Base-by-base conservation (phyloP, 768 basidiomycete genomes). In the Boletellus sp. region DNA sequence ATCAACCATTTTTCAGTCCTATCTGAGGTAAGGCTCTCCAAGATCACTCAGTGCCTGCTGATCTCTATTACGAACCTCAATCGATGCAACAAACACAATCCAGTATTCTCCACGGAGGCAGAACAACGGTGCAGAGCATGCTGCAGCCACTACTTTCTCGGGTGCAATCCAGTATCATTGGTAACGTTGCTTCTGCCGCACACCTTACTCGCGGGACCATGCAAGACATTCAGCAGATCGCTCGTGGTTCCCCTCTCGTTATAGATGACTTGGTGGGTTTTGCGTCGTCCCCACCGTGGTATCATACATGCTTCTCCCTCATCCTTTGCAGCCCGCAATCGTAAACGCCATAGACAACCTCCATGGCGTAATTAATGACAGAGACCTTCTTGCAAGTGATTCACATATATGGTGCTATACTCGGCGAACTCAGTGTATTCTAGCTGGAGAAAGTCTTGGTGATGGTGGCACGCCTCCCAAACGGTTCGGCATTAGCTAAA, bases 381-480 rank as follows among this genome's bases (percentile, higher is more conserved):
- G 86, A 51, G 64, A 78, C 24, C 65, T 86, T 54, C 63, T 87
- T 63, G 85, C 76, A 61, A 64, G 77, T 70, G 17, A 45, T 31
- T 42, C 17, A 32, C 17, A 47, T 26, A 17, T n/a, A n/a, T n/a
- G n/a, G 33, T 15, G 20, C 22, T 33, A 35, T 34, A 24, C 34
- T 23, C 45, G n/a, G 41, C 52, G 4, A 17, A 34, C 59, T 59
- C 22, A 53, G 20, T n/a, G 6, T n/a, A 15, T 48, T 20, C 26
- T 47, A 86, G 84, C 78, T 89, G 28, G 87, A 90, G 67, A 77
- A 79, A 39, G 51, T 80, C 8, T 63, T 90, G 42, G 69, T 74
- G 17, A 54, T 80, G 28, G 84, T 89, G 83, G 73, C 87, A 2
- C 74, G 75, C 16, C 69, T 78, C 39, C 69, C 70, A 4, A 59